phyloP scores from a whole-genome alignment of 2,329 filamentous ascomycete genomes.

The Chrysoporthe puriensis region DNA sequence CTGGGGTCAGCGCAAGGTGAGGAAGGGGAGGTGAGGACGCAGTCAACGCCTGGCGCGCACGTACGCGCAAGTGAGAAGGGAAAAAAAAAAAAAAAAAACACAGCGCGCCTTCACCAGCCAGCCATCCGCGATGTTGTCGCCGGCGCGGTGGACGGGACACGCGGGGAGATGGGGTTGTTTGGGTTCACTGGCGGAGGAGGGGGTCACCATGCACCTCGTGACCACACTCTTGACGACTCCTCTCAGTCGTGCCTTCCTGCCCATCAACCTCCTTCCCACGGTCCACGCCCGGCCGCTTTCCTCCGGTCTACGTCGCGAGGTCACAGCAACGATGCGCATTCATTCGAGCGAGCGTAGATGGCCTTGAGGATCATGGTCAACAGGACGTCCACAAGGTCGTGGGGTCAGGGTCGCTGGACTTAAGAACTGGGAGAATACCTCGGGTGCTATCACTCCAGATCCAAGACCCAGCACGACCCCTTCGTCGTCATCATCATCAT shows the following conservation, averaged over 20 bases:
- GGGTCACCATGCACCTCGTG: neutral
- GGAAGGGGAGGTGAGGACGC: neutral
- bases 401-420: neutral
- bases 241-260: conserved; percentile 14
- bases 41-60: neutral
- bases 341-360: neutral
- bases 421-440: neutral
- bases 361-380: neutral
- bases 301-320: neutral
- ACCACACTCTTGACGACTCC: neutral
- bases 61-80: neutral
- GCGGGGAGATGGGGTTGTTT: neutral
- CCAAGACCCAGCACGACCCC: neutral
- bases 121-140: neutral
- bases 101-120: neutral
- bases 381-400: neutral
- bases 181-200: neutral
- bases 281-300: neutral
- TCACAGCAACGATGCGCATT: neutral
- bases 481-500: neutral
- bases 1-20: neutral
- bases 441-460: neutral
- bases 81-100: neutral
- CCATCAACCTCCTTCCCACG: neutral
- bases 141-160: neutral